Conservation (phyloP, 352 stramenopile genomes). For the Phytopythium helicoides region DNA sequence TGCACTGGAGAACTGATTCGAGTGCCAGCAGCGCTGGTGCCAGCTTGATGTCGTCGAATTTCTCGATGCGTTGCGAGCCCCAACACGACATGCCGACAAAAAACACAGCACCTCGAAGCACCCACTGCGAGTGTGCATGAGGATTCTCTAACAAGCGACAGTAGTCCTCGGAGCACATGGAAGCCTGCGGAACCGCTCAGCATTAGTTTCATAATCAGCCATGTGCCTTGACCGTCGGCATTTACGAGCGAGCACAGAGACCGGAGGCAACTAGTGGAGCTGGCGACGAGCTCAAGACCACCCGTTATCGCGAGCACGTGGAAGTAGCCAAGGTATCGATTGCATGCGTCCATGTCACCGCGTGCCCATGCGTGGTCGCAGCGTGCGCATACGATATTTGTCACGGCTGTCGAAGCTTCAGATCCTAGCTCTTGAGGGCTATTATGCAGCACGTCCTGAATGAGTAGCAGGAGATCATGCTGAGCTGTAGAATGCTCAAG, state of each 20-base stretch:
- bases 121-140: constrained; percentile 51
- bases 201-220: constrained; percentile 79
- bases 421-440: constrained; percentile 54
- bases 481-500: constrained; percentile 83
- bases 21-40: constrained; percentile 66
- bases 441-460: constrained; percentile 70
- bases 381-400: constrained; percentile 56
- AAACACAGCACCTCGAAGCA: constrained; percentile 81
- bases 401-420: constrained; percentile 69
- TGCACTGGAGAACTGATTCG: constrained; percentile 55
- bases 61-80: constrained; percentile 74
- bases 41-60: constrained; percentile 77
- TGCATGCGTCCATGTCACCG: constrained; percentile 71
- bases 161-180: constrained; percentile 63
- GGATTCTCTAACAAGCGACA: constrained; percentile 74
- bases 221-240: constrained; percentile 76
- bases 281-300: constrained; percentile 56
- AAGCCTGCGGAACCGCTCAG: constrained; percentile 63
- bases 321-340: constrained; percentile 72
- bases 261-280: constrained; percentile 55
- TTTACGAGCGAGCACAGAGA: constrained; percentile 86
- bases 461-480: constrained; percentile 63
- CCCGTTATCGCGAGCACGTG: constrained; percentile 57
- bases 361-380: constrained; percentile 73
- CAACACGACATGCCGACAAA: constrained; percentile 89